A percentile compares a stretch with the other conserved stretches of the same genome.
Conservation (phyloP, 768 basidiomycete genomes). For the Gloeophyllum trabeum region DNA sequence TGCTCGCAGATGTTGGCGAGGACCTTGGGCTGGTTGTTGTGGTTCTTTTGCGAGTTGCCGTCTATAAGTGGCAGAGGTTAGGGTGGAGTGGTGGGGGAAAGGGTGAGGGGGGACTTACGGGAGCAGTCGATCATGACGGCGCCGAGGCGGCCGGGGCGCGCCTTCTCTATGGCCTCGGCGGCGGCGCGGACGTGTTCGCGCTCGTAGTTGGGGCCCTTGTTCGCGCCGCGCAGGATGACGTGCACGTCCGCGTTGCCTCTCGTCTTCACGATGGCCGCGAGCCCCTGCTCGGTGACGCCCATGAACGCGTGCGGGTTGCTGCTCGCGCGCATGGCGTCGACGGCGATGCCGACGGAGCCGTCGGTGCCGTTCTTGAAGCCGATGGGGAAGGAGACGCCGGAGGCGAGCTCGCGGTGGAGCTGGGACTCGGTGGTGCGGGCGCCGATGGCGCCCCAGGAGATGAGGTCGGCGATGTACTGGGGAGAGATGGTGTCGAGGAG, state of each 20-base stretch:
- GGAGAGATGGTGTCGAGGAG: constrained; percentile 81
- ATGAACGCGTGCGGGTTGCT: constrained; percentile 95
- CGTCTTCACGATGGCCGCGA: constrained; percentile 94
- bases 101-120: constrained; percentile 31
- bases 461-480: constrained; percentile 75
- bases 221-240: constrained; percentile 91
- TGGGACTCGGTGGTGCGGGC: constrained; percentile 97
- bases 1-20: constrained; percentile 63
- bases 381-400: constrained; percentile 94
- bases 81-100: not conserved
- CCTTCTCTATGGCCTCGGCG: constrained; percentile 52
- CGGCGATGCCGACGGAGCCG: constrained; percentile 69
- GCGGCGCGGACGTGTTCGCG: constrained; percentile 62
- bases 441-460: constrained; percentile 85
- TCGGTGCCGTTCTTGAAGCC: constrained; percentile 99
- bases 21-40: constrained; percentile 84
- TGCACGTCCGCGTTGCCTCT: constrained; percentile 57
- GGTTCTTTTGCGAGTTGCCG: constrained; percentile 94
- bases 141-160: constrained; percentile 34
- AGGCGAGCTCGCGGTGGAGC: constrained; percentile 92
- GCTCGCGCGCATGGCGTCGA: constrained; percentile 92
- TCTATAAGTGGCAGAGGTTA: constrained; percentile 29
- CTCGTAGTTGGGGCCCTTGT: constrained; percentile 82
- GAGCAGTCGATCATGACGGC: constrained; percentile 87
- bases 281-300: constrained; percentile 79